Evolutionary conservation across 1,284 basidiomycete genomes (phyloP), one percentile per base, ranked within the genome.

Genomic region (Moniliella sp.): DNA sequence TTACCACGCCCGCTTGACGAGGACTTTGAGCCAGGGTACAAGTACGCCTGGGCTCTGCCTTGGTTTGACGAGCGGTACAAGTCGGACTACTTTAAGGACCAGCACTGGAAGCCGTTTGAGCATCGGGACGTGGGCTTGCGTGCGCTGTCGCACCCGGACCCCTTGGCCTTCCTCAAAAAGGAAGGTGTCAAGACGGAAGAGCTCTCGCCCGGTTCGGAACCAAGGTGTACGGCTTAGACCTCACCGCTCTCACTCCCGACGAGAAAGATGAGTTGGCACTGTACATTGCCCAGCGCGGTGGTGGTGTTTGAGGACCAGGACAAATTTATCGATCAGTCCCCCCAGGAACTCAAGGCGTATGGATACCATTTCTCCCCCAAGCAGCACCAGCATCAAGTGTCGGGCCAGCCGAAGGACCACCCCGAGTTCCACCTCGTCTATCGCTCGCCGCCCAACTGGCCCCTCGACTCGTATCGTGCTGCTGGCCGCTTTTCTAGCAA

Each of bases 351-450:
- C 55, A 67, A 69, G 18, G 66, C 74, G 48, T 77, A 74, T 70
- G 75, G 74, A 15, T 61, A 65, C 11, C 65, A 58, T 46, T 64
- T 45, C 30, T 47, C 36, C 28, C 75, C 76, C 25, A 64, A 11
- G 5, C 11, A 78, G 17, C 78, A 80, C 61, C 69, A 78, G 43
- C 78, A 80, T 48, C 78, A 78, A 3, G 77, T 75, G 7, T 76
- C 74, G 9, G 76, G 76, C 3, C 75, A 75, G 51, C 77, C 75
- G 26, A 65, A 64, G 40, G 69, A 67, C 27, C 71, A 72, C 43
- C 76, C 77, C 2, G 71, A 80, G 51, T 61, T 81, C 26, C 78
- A 80, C 57, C 67, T 81, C 21, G 76, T 79, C 4, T 81, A 78
- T 62, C 66, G 67, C 66, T 44, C 40, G 15, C 32, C 36, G n/a